Percentiles rank a stretch among this genome's conserved stretches.
Evolutionary conservation across 179 eudicot genomes (phyloP).

Genomic region (Actinidia polygama): DNA sequence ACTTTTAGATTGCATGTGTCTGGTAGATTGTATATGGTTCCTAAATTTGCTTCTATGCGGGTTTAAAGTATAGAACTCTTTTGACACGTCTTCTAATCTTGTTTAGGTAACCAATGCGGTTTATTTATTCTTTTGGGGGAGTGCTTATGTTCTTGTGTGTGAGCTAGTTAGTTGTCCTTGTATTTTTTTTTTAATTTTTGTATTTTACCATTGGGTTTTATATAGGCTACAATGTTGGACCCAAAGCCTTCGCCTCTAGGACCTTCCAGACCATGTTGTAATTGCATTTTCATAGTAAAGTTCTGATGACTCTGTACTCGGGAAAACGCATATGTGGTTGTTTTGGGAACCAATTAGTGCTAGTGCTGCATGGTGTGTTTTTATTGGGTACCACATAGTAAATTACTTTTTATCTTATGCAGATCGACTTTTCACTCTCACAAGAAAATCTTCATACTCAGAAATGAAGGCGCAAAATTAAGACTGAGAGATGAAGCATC

Average conservation of each 20-base stretch:
- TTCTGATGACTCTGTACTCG: not conserved
- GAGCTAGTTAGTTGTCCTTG: not conserved
- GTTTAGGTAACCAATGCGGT: not conserved
- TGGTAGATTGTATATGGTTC: conserved; percentile 2
- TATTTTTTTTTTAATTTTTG: not conserved
- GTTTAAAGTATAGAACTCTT: conserved; percentile 20
- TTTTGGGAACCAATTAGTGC: not conserved
- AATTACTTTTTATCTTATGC: too few species aligned
- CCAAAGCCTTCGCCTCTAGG: not conserved
- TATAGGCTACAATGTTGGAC: not conserved
- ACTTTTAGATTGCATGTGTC: conserved; percentile 15
- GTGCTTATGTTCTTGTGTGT: not conserved
- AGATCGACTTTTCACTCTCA: too few species aligned
- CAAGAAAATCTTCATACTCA: too few species aligned
- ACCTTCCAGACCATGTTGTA: not conserved
- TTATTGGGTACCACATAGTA: too few species aligned
- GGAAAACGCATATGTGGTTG: not conserved
- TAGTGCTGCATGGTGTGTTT: not conserved
- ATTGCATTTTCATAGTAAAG: not conserved
- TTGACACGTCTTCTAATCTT: not conserved
- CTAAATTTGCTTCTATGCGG: conserved; percentile 24
- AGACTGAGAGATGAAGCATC: too few species aligned
- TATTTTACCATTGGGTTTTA: not conserved
- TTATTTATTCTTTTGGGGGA: not conserved
- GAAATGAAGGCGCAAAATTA: too few species aligned